Evolutionary conservation across 2,329 filamentous ascomycete species (phyloP).

Genomic region (Alternaria brassicicola): DNA sequence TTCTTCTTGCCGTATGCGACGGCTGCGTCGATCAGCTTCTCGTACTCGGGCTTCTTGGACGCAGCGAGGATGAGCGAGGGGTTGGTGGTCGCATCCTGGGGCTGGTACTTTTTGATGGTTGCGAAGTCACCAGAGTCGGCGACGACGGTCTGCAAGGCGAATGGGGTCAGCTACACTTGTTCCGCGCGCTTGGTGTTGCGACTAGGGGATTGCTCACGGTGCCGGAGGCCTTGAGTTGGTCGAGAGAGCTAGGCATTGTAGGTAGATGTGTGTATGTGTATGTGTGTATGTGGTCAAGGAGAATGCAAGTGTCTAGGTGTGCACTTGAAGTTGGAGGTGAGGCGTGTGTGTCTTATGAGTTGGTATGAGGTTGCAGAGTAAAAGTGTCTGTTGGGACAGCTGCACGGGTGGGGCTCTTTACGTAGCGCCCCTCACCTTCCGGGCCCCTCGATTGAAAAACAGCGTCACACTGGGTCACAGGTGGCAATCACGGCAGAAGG

Average conservation of each 20-base stretch:
- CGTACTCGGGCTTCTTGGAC: constrained; percentile 97
- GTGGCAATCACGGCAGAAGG: constrained; percentile 29
- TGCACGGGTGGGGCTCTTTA: constrained; percentile 25
- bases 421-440: constrained; percentile 21
- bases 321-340: constrained; percentile 9
- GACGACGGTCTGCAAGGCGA: constrained; percentile 75
- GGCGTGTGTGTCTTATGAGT: constrained; percentile 5
- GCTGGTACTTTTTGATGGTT: constrained; percentile 99
- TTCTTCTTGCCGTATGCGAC: constrained; percentile 83
- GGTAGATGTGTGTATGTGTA: constrained; percentile 9
- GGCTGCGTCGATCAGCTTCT: constrained; percentile 85
- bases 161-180: constrained; percentile 14
- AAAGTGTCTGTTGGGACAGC: constrained; percentile 21
- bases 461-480: constrained; percentile 48
- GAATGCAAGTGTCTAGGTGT: constrained; percentile 2
- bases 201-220: constrained; percentile 71
- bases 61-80: constrained; percentile 97
- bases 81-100: constrained; percentile 99
- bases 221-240: constrained; percentile 95
- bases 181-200: constrained; percentile 12
- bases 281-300: constrained; percentile 22
- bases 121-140: constrained; percentile 85
- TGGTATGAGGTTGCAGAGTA: constrained; percentile 18
- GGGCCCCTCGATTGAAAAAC: constrained; percentile 36
- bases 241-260: constrained; percentile 84